Base-by-base conservation (phyloP, 257 asterid genomes). In the Thymus quinquecostatus region DNA sequence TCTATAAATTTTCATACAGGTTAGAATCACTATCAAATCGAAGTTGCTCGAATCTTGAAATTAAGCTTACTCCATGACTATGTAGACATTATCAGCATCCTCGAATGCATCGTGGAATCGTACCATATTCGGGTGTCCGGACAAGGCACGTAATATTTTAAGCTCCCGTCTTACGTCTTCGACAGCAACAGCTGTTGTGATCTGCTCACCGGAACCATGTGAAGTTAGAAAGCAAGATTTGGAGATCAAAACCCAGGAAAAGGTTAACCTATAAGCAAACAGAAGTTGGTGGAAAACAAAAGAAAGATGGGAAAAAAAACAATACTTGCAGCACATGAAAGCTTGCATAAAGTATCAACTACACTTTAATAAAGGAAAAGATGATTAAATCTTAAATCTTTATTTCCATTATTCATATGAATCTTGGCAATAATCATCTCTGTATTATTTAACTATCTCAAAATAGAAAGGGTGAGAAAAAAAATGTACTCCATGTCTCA, bases 121-220 rank as follows among this genome's bases (percentile, higher is more conserved):
- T 3, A 80, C 78, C 13, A 86, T 82, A 75, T 89, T 89, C 59
- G 49, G 79, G 64, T 89, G 96, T 29, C 86, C 84, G 57, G 82
- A 54, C 82, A 89, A 78, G 56, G 87, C 83, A 2, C 81, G 86
- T 78, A 89, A 72, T 79, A 89, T 87, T 67, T 83, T 85, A 71
- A 89, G 82, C 82, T 89, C 96, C 75, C 93, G 77, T 57, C 91
- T 81, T 29, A 85, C 88, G 50, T 86, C 91, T 85, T 89, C 96
- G 65, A 89, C 75, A 47, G 91, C 85, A 64, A 89, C 75, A 61
- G 88, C 77, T 6, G 92, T 89, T 30, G 88, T 86, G 89, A 89
- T 78, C 96, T 89, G 82, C 41, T 13, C 69, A 71, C 63, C 60
- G 53, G 32, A 75, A 38, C 28, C 45, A 75, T 45, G 60, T 57